Conservation (phyloP, 371 early-diverging fungal species). For the Rhizopus delemar region DNA sequence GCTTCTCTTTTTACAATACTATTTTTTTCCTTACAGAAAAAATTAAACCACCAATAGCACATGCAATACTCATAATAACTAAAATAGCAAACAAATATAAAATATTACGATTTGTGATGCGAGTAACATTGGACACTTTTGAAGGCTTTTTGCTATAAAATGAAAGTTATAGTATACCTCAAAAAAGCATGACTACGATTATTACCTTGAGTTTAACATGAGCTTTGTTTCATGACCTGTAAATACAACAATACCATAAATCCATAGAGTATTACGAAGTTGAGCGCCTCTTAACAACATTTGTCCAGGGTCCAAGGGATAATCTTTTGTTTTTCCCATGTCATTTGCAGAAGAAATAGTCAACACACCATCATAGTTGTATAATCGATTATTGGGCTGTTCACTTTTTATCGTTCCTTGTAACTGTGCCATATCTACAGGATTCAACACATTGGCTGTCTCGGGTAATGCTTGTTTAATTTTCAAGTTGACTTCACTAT, state of each 20-base stretch:
- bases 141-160: conserved; percentile 49
- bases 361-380: conserved; percentile 83
- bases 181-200: background rate
- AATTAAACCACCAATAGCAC: conserved; percentile 77
- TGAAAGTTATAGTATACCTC: background rate
- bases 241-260: conserved; percentile 82
- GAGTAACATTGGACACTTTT: conserved; percentile 69
- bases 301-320: conserved; percentile 81
- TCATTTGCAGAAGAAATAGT: conserved; percentile 51
- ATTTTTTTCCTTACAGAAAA: conserved; percentile 38
- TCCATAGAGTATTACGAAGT: conserved; percentile 83
- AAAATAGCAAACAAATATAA: conserved; percentile 88
- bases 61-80: conserved; percentile 79
- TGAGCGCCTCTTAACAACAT: conserved; percentile 82
- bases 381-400: conserved; percentile 85
- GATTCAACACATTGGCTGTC: conserved; percentile 66
- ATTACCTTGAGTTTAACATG: conserved; percentile 79
- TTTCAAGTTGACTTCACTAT: conserved; percentile 91
- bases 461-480: conserved; percentile 83
- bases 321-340: conserved; percentile 56
- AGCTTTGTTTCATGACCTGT: conserved; percentile 92
- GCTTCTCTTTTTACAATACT: background rate
- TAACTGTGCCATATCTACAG: conserved; percentile 60
- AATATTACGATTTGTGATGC: conserved; percentile 92
- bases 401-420: conserved; percentile 72